Base-by-base conservation (phyloP, 345 rosid species). In the Eucalyptus pumila region DNA sequence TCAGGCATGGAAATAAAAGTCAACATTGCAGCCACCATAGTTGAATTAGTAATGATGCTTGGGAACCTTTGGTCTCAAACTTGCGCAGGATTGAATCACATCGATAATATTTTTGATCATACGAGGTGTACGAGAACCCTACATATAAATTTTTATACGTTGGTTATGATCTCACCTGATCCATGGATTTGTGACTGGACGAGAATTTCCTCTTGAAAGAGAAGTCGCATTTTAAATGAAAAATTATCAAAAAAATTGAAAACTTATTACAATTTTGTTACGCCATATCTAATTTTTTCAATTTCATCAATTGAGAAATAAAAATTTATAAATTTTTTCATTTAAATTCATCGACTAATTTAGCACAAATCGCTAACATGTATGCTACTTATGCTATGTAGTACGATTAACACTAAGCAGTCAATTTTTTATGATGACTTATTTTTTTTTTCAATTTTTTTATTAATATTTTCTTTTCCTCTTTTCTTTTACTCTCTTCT, bases 121-220 rank as follows among this genome's bases (percentile, higher is more conserved):
- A 69, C 5, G 34, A 69, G 80, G 42, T 32, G 11, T 7, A 69
- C 13, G 0, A 32, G 42, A 8, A 19, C 11, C 81, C 4, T 17
- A 72, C 4, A 10, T 34, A 30, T 5, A 72, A 72, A 72, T 72
- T 3, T 72, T 19, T 37, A 72, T 12, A 17, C 1, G 40, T 19
- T 72, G 6, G 40, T 19, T 21, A 44, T 37, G 83, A 15, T 76
- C 27, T 76, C 8, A 76, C 14, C 23, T 9, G 5, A 6, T 67
- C 6, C 19, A n/a, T 65, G 40, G 0, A 67, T 32, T 32, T 67
- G 72, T 30, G 19, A 30, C 1, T 8, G 1, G 11, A 69, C 0
- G 2, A 16, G 24, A 69, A 17, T 16, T 17, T 69, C 24, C 12
- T 17, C 24, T 69, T 69, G 1, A 32, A 69, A 34, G 24, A 69